Base-by-base conservation (phyloP, 257 asterid genomes). In the Solanum verrucosum region DNA sequence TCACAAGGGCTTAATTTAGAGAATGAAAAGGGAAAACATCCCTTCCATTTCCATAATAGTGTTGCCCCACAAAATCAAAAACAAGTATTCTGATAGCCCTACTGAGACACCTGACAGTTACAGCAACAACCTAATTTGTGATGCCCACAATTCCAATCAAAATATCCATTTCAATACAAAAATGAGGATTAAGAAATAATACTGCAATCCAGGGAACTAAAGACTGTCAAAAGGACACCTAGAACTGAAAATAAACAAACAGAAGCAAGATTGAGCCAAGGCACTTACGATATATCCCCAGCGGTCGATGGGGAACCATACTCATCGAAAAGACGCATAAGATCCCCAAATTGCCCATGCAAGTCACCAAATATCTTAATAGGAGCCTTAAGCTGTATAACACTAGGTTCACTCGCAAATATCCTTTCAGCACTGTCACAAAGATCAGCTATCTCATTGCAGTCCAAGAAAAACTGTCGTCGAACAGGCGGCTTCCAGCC, bases 401-500 rank as follows among this genome's bases (percentile, higher is more conserved):
- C 99, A 89, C 95, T 96, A 86, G 99, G 98, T 90, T 97, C 99
- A 74, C 95, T 93, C 2, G 98, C 90, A 93, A 97, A 96, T 92
- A 97, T 93, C 90, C 98, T 93, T 92, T 97, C 99, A 72, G 99
- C 98, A 90, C 94, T 91, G 86, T 97, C 99, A 90, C 99, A 98
- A 87, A 98, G 99, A 94, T 98, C 99, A 88, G 98, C 98, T 81
- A 98, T 93, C 94, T 98, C 99, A 89, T 95, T 95, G 96, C 98
- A 98, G 85, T 96, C 99, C 95, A 98, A 91, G 94, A 98, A 98
- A 93, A 96, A 98, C 87, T 98, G 99, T 33, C 99, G 92, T 65
- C 94, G 94, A 84, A 98, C 99, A 31, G 99, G 99, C 87, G 99
- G 99, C 92, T 96, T 98, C 99, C 99, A 98, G 85, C 99, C 99